Conservation (phyloP, 2,329 filamentous ascomycete species). For the Claviceps spartinae region DNA sequence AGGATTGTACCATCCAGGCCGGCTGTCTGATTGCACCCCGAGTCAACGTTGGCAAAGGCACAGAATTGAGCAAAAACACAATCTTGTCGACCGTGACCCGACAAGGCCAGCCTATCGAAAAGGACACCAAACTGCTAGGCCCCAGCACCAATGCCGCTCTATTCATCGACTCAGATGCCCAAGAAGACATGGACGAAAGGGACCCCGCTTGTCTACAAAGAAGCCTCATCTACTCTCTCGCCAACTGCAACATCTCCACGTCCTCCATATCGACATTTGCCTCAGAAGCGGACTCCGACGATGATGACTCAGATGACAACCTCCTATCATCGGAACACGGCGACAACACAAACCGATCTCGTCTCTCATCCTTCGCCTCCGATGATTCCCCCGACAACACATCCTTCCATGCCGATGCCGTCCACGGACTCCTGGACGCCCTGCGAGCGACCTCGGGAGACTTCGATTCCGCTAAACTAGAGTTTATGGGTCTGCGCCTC, state of each 20-base stretch:
- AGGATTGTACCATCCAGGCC: constrained; percentile 50
- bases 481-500: constrained; percentile 87
- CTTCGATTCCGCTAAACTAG: constrained; percentile 71
- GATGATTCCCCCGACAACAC: constrained; percentile 46
- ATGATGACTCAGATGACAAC: constrained; percentile 54
- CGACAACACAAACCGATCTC: constrained; percentile 40
- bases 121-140: constrained; percentile 35
- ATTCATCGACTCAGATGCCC: constrained; percentile 33
- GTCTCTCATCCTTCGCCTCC: constrained; percentile 59
- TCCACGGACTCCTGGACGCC: constrained; percentile 74
- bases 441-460: constrained; percentile 62
- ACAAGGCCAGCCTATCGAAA: constrained; percentile 22
- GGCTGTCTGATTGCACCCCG: constrained; percentile 72
- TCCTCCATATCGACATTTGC: constrained; percentile 46
- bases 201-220: constrained; percentile 40
- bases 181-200: constrained; percentile 32
- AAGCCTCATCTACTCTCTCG: constrained; percentile 41
- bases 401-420: constrained; percentile 75
- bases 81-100: constrained; percentile 23
- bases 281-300: constrained; percentile 47
- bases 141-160: constrained; percentile 34
- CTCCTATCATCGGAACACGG: constrained; percentile 28
- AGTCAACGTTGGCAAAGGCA: constrained; percentile 54
- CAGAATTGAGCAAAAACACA: constrained; percentile 26
- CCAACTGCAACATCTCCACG: constrained; percentile 36